These are phyloP conservation scores for Fusarium compactum DNA, from an alignment of 2,329 filamentous ascomycete species.

Conservation along the genomic window DNA sequence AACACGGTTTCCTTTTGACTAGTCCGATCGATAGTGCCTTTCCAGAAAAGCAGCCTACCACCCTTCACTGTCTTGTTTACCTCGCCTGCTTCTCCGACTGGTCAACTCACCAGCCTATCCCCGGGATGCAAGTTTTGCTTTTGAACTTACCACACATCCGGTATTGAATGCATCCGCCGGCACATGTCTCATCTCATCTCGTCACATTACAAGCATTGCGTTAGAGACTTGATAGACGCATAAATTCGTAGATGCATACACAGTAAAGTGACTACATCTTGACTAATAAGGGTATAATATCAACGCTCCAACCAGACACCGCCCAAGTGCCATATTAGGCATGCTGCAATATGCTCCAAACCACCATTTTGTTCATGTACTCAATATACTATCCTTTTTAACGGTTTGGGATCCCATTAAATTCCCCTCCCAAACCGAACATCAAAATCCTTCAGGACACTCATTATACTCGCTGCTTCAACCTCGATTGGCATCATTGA, in stretches of 20 bases:
- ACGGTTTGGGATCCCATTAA: constrained; percentile 43
- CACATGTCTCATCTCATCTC: constrained; percentile 17
- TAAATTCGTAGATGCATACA: constrained; percentile 46
- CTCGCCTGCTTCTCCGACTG: constrained; percentile 27
- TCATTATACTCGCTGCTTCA: constrained; percentile 87
- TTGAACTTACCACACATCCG: constrained; percentile 32
- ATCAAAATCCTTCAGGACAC: constrained; percentile 85
- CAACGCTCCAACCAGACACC: constrained; percentile 46
- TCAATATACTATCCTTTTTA: constrained; percentile 15
- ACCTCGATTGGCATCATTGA: constrained; percentile 76
- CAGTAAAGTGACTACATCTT: constrained; percentile 39
- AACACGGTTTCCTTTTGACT: constrained; percentile 2
- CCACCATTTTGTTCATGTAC: constrained; percentile 23
- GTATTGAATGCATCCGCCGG: constrained; percentile 9
- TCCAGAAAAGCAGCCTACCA: constrained; percentile 9
- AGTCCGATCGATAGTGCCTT: constrained; percentile 9
- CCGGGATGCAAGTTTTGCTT: constrained; percentile 31
- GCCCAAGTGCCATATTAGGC: constrained; percentile 39
- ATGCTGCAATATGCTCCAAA: constrained; percentile 30
- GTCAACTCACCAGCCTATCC: constrained; percentile 18
- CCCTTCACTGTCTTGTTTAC: constrained; percentile 12
- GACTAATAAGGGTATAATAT: constrained; percentile 49
- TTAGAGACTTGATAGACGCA: constrained; percentile 34
- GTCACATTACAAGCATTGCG: constrained; percentile 15
- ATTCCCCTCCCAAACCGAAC: constrained; percentile 71